phyloP scores from a whole-genome alignment of 1,139 yeast species.

The Barnettozyma hawaiiensis region DNA sequence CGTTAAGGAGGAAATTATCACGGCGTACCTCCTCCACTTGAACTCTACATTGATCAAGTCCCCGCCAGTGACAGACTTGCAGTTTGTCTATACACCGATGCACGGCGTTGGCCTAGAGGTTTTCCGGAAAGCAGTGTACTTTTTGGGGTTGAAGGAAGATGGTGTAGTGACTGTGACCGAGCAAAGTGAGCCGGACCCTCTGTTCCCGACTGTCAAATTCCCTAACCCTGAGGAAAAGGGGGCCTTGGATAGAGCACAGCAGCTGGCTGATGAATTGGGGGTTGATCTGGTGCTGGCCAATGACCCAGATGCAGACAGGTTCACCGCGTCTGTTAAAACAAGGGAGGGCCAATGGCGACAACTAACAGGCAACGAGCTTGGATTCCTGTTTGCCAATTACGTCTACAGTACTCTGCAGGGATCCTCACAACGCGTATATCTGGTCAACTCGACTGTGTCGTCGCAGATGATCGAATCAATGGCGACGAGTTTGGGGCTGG shows the following conservation, averaged over 20 bases:
- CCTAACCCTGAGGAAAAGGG: conserved; percentile 98
- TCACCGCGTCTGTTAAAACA: conserved; percentile 58
- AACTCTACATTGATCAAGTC: conserved; percentile 28
- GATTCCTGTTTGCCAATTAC: conserved; percentile 73
- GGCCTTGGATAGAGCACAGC: conserved; percentile 70
- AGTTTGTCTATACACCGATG: conserved; percentile 84
- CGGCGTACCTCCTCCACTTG: conserved; percentile 35
- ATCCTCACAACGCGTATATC: conserved; percentile 40
- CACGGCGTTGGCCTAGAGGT: conserved; percentile 82
- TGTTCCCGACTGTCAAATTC: conserved; percentile 76
- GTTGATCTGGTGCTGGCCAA: conserved; percentile 68
- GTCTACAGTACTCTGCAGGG: conserved; percentile 30
- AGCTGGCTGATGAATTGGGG: conserved; percentile 33
- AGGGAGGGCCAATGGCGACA: conserved; percentile 56
- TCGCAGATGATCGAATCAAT: conserved; percentile 72
- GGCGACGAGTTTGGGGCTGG: conserved; percentile 58
- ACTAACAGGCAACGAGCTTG: conserved; percentile 87
- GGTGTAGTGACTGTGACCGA: conserved; percentile 39
- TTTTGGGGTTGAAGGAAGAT: conserved; percentile 30
- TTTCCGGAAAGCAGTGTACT: conserved; percentile 28
- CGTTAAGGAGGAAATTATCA: conserved; percentile 27
- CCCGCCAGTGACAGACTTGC: conserved; percentile 16
- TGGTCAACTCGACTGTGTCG: conserved; percentile 87
- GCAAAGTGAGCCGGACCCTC: conserved; percentile 77
- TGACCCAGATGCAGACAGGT: conserved; percentile 97